These are phyloP conservation scores for Candida sithepensis DNA, from an alignment of 805 yeast genomes.

Conservation along the genomic window DNA sequence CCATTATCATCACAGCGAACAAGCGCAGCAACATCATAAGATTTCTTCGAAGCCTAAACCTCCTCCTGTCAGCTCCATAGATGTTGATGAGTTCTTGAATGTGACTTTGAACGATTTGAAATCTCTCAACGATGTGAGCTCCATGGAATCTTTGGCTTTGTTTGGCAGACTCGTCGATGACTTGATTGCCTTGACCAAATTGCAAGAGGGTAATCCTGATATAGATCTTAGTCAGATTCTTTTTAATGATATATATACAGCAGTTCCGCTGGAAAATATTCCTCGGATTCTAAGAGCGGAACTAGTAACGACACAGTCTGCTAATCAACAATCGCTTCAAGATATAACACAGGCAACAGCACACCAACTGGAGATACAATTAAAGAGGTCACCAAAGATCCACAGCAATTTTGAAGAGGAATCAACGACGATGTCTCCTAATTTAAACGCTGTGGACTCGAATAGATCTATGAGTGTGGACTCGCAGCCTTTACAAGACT, in stretches of 20 bases:
- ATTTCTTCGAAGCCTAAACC: not conserved
- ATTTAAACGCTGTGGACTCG: not conserved
- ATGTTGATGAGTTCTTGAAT: constrained; percentile 33
- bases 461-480: not conserved
- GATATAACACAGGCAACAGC: constrained; percentile 12
- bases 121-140: constrained; percentile 19
- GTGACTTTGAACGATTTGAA: constrained; percentile 17
- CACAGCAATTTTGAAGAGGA: constrained; percentile 27
- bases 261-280: not conserved
- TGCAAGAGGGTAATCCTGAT: constrained; percentile 6
- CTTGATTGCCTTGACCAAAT: constrained; percentile 17
- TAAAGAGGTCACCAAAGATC: constrained; percentile 24
- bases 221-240: constrained; percentile 13
- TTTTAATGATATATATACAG: constrained; percentile 9
- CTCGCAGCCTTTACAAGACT: not conserved
- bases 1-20: not conserved
- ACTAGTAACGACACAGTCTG: not conserved
- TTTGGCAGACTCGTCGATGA: constrained; percentile 25
- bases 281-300: constrained; percentile 11
- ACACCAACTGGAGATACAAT: constrained; percentile 29
- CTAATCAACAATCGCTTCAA: not conserved
- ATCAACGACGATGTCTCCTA: not conserved
- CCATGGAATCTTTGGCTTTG: constrained; percentile 29
- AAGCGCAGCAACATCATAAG: not conserved
- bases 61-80: constrained; percentile 13